A percentile compares a stretch with the other conserved stretches of the same genome.
Conservation (phyloP, 805 yeast genomes). For the Spathaspora sp. region DNA sequence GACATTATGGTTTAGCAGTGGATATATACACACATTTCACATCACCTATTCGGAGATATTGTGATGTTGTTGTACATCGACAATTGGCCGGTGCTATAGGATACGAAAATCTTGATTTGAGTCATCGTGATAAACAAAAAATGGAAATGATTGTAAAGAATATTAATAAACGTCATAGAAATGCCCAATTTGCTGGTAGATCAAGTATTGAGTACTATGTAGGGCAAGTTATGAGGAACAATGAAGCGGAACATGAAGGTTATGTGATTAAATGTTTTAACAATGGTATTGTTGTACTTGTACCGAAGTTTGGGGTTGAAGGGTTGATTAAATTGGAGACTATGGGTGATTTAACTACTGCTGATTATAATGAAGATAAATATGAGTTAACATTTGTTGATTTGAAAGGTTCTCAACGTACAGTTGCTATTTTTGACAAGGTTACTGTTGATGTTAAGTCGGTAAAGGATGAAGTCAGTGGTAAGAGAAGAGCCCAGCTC, state of each 20-base stretch:
- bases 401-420: slow-evolving; percentile 40
- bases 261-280: slow-evolving; percentile 88
- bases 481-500: slow-evolving; percentile 88
- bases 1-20: slow-evolving; percentile 95
- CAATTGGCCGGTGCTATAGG: slow-evolving; percentile 98
- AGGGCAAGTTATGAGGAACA: slow-evolving; percentile 92
- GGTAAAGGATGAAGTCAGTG: slow-evolving; percentile 79
- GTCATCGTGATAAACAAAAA: slow-evolving; percentile 83
- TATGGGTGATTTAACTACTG: slow-evolving; percentile 60
- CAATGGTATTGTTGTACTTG: slow-evolving; percentile 91
- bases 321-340: slow-evolving; percentile 82
- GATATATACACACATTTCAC: slow-evolving; percentile 98
- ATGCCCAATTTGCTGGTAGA: slow-evolving; percentile 98
- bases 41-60: slow-evolving; percentile 95
- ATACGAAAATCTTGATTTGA: slow-evolving; percentile 76
- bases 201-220: slow-evolving; percentile 97
- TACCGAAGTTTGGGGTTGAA: slow-evolving; percentile 95
- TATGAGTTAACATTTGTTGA: slow-evolving; percentile 63
- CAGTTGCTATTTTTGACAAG: slow-evolving; percentile 75
- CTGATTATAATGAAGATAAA: slow-evolving; percentile 71
- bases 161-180: slow-evolving; percentile 90
- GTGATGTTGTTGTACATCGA: slow-evolving; percentile 96
- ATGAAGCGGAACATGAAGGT: slow-evolving; percentile 79
- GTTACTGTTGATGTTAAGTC: slow-evolving; percentile 81
- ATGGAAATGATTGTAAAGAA: slow-evolving; percentile 87